Evolutionary conservation across 192 early-diverging fungal species (phyloP).

Genomic region (Coemansia sp.): DNA sequence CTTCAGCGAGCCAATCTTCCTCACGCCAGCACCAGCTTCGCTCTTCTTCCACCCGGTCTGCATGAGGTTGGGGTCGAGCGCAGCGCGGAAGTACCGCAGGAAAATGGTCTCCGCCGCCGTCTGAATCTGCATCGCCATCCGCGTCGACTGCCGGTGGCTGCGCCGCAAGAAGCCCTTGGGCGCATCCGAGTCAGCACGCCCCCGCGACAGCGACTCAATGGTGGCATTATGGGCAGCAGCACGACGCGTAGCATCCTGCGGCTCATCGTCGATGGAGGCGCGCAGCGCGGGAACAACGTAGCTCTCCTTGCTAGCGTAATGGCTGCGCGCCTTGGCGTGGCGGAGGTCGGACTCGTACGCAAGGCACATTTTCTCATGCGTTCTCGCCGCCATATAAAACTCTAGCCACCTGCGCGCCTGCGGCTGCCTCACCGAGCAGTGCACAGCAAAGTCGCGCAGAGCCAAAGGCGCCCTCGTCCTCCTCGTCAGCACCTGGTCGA

Average conservation of each 20-base stretch:
- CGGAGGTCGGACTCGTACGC: conserved; percentile 53
- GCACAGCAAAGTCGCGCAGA: conserved; percentile 53
- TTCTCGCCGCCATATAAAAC: conserved; percentile 55
- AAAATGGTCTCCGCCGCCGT: conserved; percentile 50
- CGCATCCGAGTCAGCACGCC: conserved; percentile 1
- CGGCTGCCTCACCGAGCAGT: conserved; percentile 54
- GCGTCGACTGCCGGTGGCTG: conserved; percentile 48
- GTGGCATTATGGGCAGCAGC: conserved; percentile 41
- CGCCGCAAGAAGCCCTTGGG: conserved; percentile 13
- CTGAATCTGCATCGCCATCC: conserved; percentile 55
- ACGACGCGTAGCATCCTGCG: conserved; percentile 10
- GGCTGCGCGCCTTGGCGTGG: conserved; percentile 52
- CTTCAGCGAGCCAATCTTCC: conserved; percentile 45
- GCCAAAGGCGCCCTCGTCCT: conserved; percentile 48
- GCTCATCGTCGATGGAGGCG: not conserved
- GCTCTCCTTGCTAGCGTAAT: conserved; percentile 37
- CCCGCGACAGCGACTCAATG: conserved; percentile 43
- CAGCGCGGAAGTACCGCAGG: conserved; percentile 53
- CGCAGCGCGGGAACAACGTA: not conserved
- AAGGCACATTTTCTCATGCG: conserved; percentile 54
- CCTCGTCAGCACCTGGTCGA: conserved; percentile 54
- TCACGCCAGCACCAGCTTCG: not conserved
- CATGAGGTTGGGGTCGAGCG: conserved; percentile 47
- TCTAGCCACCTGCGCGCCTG: conserved; percentile 56
- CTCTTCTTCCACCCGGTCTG: conserved; percentile 5